phyloP scores from a whole-genome alignment of 148 eudicot species.

The Rheum nobile region DNA sequence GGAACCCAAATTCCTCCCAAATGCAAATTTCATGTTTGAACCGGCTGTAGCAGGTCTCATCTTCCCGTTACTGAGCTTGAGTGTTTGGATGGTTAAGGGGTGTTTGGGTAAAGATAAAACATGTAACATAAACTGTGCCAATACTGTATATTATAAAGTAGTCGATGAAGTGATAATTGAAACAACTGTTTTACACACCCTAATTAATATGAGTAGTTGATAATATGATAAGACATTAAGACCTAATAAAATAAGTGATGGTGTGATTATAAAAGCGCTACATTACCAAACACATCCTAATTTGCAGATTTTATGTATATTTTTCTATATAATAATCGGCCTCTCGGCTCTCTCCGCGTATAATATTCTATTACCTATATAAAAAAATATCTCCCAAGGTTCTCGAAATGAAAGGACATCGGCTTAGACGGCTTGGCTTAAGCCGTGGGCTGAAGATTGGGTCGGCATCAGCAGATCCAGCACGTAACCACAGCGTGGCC shows the following conservation, averaged over 20 bases:
- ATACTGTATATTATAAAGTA: no score
- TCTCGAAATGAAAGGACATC: neutral
- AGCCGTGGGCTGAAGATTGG: neutral
- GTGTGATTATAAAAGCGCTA: neutral
- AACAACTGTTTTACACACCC: no score
- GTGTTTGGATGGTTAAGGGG: no score
- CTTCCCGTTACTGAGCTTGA: neutral
- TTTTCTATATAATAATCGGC: no score
- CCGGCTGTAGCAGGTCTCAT: constrained; percentile 1
- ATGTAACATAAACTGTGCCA: no score
- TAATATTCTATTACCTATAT: no score
- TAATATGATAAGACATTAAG: no score
- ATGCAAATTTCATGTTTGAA: neutral
- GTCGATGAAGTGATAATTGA: no score
- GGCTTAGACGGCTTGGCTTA: neutral
- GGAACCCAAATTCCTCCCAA: constrained; percentile 3
- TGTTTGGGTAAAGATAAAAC: no score
- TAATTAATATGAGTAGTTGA: no score
- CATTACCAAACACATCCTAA: neutral
- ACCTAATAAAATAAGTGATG: no score
- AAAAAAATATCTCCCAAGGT: neutral
- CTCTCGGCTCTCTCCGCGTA: no score
- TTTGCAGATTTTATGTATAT: neutral
- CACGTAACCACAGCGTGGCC: neutral
- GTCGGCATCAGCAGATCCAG: neutral